Conservation (phyloP, 2,329 filamentous ascomycete genomes). For the Bisporella sp. region DNA sequence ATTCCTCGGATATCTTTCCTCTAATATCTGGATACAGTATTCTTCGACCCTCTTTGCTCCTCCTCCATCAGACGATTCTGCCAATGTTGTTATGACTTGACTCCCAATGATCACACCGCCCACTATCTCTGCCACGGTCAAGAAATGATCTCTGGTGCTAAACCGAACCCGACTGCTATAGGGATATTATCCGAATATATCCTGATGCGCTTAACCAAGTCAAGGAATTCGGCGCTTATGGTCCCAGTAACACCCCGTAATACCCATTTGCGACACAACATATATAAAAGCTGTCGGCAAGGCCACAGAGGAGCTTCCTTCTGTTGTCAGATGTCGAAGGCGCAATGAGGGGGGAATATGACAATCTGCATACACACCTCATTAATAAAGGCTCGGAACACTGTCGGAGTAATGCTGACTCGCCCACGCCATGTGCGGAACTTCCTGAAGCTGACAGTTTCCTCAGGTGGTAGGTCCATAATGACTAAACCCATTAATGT, state of each 20-base stretch:
- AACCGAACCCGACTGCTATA: slow-evolving; percentile 91
- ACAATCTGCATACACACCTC: slow-evolving; percentile 49
- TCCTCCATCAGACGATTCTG: slow-evolving; percentile 58
- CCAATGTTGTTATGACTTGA: slow-evolving; percentile 81
- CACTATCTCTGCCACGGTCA: slow-evolving; percentile 73
- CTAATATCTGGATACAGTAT: slow-evolving; percentile 72
- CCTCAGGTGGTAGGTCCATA: slow-evolving; percentile 69
- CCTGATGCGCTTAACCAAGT: slow-evolving; percentile 79
- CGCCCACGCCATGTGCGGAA: slow-evolving; percentile 71
- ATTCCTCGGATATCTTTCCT: slow-evolving; percentile 37
- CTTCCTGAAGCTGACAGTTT: slow-evolving; percentile 86
- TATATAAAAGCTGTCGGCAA: slow-evolving; percentile 98
- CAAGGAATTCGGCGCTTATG: slow-evolving; percentile 75
- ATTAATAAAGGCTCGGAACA: slow-evolving; percentile 5
- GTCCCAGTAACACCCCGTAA: slow-evolving; percentile 76
- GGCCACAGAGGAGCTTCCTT: slow-evolving; percentile 93
- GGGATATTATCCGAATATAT: slow-evolving; percentile 87
- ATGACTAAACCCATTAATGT: not conserved
- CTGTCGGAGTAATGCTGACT: slow-evolving; percentile 24
- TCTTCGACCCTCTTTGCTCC: slow-evolving; percentile 70
- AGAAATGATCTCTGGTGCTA: slow-evolving; percentile 89
- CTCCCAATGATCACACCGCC: slow-evolving; percentile 96
- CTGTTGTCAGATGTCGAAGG: slow-evolving; percentile 86
- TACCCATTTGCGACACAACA: slow-evolving; percentile 93
- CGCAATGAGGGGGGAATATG: slow-evolving; percentile 94